Conservation (phyloP, 2,329 filamentous ascomycete species). For the Hypoxylon sp. region DNA sequence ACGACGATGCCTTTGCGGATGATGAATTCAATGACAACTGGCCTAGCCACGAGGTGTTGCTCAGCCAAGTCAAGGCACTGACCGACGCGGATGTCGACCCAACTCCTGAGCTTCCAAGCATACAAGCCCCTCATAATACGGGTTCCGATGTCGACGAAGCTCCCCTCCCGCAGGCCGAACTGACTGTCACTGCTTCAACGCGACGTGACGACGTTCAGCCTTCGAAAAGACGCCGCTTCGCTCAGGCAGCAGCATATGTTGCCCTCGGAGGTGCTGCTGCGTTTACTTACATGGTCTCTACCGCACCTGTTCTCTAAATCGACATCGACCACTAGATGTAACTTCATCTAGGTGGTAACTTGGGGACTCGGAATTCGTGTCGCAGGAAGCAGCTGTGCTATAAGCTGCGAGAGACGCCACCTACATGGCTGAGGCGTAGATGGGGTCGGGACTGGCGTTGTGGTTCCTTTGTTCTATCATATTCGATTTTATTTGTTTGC, state of each 20-base stretch:
- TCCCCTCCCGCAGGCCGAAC: not conserved
- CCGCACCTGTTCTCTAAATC: slow-evolving; percentile 42
- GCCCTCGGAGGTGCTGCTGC: slow-evolving; percentile 49
- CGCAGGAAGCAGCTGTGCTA: not conserved
- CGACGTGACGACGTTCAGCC: slow-evolving; percentile 36
- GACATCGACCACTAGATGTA: not conserved
- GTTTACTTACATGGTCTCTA: slow-evolving; percentile 48
- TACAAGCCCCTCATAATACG: not conserved
- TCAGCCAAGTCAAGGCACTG: not conserved
- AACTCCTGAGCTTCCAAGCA: not conserved
- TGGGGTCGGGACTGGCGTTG: slow-evolving; percentile 30
- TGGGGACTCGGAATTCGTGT: not conserved
- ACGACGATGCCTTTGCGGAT: slow-evolving; percentile 44
- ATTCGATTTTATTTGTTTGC: slow-evolving; percentile 31
- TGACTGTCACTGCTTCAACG: slow-evolving; percentile 5
- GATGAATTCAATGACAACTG: not conserved
- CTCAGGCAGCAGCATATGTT: slow-evolving; percentile 48
- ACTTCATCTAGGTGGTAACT: not conserved
- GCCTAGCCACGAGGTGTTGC: not conserved
- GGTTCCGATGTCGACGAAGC: not conserved
- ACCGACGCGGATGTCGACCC: not conserved
- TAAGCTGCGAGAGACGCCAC: not conserved
- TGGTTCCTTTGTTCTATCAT: slow-evolving; percentile 35
- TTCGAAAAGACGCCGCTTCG: slow-evolving; percentile 49
- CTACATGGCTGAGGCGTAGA: slow-evolving; percentile 20